Conservation (phyloP, 1,139 yeast species). For the Debaryomyces subglobosus region DNA sequence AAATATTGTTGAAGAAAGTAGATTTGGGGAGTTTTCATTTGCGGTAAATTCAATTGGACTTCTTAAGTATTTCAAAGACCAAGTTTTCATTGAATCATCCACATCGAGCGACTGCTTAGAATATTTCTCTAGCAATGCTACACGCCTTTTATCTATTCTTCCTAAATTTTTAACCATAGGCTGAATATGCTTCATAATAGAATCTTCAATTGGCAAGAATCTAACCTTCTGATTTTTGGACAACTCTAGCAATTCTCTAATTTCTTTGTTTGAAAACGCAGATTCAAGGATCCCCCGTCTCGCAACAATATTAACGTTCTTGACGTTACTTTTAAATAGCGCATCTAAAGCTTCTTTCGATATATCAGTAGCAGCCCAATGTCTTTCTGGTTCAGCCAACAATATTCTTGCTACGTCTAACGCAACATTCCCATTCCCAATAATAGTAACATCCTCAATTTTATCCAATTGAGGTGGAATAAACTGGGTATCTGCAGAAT, state of each 20-base stretch:
- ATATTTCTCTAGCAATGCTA: conserved; percentile 64
- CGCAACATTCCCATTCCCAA: conserved; percentile 99
- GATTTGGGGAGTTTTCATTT: conserved; percentile 25
- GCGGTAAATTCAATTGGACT: conserved; percentile 62
- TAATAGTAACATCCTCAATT: conserved; percentile 68
- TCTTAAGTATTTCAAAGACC: conserved; percentile 72
- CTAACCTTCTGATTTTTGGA: conserved; percentile 50
- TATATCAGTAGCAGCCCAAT: conserved; percentile 78
- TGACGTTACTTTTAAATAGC: conserved; percentile 56
- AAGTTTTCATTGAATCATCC: conserved; percentile 39
- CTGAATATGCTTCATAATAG: conserved; percentile 43
- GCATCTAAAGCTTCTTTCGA: conserved; percentile 59
- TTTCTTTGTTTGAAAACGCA: conserved; percentile 90
- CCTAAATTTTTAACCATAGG: conserved; percentile 46
- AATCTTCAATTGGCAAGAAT: conserved; percentile 57
- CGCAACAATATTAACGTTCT: conserved; percentile 73
- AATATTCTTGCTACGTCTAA: conserved; percentile 85
- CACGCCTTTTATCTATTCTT: conserved; percentile 70
- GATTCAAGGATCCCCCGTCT: conserved; percentile 83
- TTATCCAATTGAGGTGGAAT: conserved; percentile 57
- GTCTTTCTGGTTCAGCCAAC: conserved; percentile 54
- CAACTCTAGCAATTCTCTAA: conserved; percentile 78
- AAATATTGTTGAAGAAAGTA: conserved; percentile 54
- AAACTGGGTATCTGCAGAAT: conserved; percentile 33
- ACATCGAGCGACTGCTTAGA: conserved; percentile 27